These are phyloP conservation scores for Rhizoclosmatium sp. DNA, from an alignment of 192 early-diverging fungal genomes.

Conservation along the genomic window DNA sequence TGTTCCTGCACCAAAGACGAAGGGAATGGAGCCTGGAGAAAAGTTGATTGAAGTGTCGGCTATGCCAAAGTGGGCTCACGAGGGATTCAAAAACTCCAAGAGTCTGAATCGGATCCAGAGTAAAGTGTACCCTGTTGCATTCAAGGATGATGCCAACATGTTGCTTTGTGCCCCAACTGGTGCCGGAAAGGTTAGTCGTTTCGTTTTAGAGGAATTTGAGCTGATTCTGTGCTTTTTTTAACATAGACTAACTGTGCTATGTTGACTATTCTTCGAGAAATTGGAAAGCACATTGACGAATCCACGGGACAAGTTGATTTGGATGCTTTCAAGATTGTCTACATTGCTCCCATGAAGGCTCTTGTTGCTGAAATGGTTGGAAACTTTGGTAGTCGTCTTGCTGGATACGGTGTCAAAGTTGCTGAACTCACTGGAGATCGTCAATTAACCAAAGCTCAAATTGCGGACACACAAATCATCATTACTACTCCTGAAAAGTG, in stretches of 20 bases:
- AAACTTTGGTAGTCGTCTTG: constrained; percentile 80
- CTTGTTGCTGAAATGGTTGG: constrained; percentile 98
- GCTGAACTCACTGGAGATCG: constrained; percentile 97
- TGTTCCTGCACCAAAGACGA: constrained; percentile 84
- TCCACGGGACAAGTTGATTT: constrained; percentile 75
- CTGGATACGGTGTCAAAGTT: constrained; percentile 86
- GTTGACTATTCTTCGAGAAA: constrained; percentile 90
- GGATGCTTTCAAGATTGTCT: constrained; percentile 96
- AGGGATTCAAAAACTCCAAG: constrained; percentile 71
- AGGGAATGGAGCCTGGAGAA: constrained; percentile 70
- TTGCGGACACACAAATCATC: constrained; percentile 95
- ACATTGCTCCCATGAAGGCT: constrained; percentile 99
- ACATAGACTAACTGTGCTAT: constrained; percentile 95
- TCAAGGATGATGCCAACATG: constrained; percentile 89
- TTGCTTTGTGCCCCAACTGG: constrained; percentile 98
- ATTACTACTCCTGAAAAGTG: constrained; percentile 99
- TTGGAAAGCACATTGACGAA: constrained; percentile 80
- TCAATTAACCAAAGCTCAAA: constrained; percentile 96
- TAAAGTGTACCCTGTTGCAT: constrained; percentile 86
- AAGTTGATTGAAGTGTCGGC: constrained; percentile 66
- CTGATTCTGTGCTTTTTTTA: constrained; percentile 7
- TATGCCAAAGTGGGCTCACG: constrained; percentile 84
- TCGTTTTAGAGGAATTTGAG: too few species aligned
- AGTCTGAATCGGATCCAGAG: constrained; percentile 92
- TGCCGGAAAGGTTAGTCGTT: constrained; percentile 77